Conservation (phyloP, 2,329 filamentous ascomycete genomes). For the Penicillium sp. region DNA sequence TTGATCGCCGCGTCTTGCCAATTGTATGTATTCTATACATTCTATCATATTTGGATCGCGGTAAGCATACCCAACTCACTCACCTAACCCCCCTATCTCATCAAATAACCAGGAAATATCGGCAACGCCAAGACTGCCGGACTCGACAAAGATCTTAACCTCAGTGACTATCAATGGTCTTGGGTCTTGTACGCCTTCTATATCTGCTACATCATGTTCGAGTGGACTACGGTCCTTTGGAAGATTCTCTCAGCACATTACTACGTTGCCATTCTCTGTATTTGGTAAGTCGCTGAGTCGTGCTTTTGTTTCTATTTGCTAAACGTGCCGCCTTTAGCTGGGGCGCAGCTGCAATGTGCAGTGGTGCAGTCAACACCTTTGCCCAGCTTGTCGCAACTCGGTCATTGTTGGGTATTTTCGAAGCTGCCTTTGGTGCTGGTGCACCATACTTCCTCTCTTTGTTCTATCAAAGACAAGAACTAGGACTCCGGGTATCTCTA, state of each 20-base stretch:
- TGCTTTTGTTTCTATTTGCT: background rate
- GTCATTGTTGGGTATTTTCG: conserved; percentile 21
- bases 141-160: conserved; percentile 16
- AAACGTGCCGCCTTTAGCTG: conserved; percentile 9
- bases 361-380: conserved; percentile 20
- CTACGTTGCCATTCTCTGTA: conserved; percentile 19
- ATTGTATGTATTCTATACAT: conserved; percentile 24
- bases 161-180: conserved; percentile 19
- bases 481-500: conserved; percentile 48
- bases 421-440: conserved; percentile 21
- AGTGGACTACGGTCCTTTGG: conserved; percentile 26
- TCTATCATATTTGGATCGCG: conserved; percentile 23
- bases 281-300: conserved; percentile 14
- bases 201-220: conserved; percentile 24
- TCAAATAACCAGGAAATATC: conserved; percentile 12
- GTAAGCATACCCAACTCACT: background rate
- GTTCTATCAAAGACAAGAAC: conserved; percentile 51
- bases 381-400: conserved; percentile 20
- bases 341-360: conserved; percentile 25
- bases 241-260: conserved; percentile 24
- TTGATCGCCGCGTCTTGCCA: conserved; percentile 15
- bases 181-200: conserved; percentile 27
- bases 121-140: conserved; percentile 27
- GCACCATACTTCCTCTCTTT: conserved; percentile 40
- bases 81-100: background rate